A percentile compares a stretch with the other conserved stretches of the same genome.
These are phyloP conservation scores for Ogataea pini DNA, from an alignment of 805 yeast genomes.

Conservation along the genomic window DNA sequence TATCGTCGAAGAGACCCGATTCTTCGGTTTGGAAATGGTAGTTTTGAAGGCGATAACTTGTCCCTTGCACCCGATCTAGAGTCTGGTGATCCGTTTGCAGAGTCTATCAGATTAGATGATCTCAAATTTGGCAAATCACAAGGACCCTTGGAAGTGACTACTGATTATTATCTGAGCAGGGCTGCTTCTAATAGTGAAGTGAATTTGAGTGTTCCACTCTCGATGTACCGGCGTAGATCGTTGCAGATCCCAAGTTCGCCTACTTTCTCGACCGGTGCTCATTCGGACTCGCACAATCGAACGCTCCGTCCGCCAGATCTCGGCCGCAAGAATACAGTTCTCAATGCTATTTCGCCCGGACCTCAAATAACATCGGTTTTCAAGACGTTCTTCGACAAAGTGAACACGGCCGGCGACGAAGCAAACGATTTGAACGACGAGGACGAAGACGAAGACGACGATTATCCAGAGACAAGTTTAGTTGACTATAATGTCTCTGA, in stretches of 20 bases:
- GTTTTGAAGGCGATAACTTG: slow-evolving; percentile 5
- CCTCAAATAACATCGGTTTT: slow-evolving; percentile 24
- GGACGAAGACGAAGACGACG: slow-evolving; percentile 8
- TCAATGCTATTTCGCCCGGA: slow-evolving; percentile 20
- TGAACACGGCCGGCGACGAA: slow-evolving; percentile 26
- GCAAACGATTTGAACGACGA: slow-evolving; percentile 15
- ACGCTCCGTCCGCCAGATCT: slow-evolving; percentile 1
- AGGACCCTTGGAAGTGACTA: slow-evolving; percentile 7
- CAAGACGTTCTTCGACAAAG: slow-evolving; percentile 25
- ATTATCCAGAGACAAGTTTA: slow-evolving; percentile 8
- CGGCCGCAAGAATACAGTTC: not conserved
- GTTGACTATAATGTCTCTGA: not conserved
- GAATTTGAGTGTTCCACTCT: slow-evolving; percentile 4
- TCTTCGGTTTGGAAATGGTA: slow-evolving; percentile 9
- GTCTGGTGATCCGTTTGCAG: slow-evolving; percentile 9
- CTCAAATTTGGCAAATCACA: slow-evolving; percentile 5
- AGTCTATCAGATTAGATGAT: slow-evolving; percentile 15
- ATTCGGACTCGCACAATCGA: not conserved
- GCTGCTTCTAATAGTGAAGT: slow-evolving; percentile 8
- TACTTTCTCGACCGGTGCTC: not conserved
- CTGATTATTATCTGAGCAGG: slow-evolving; percentile 12
- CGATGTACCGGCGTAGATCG: not conserved
- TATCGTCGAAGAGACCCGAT: slow-evolving; percentile 9
- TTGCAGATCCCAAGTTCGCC: not conserved
- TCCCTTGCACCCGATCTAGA: slow-evolving; percentile 16